A percentile compares a stretch with the other conserved stretches of the same genome.
Evolutionary conservation across 2,329 filamentous ascomycete genomes (phyloP).

Genomic region (Neoascochyta sp.): DNA sequence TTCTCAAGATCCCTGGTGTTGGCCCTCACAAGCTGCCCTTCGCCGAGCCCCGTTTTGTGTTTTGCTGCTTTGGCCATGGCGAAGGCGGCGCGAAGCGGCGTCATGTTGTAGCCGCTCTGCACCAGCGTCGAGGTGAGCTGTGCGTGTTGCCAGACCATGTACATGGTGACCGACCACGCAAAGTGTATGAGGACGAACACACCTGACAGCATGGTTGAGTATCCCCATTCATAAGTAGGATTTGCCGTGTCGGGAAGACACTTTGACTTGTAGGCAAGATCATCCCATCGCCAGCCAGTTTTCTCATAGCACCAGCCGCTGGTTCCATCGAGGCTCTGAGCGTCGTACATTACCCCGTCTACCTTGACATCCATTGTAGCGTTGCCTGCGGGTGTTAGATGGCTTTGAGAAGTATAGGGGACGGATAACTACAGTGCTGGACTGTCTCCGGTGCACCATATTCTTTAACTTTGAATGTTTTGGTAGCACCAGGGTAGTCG

Average conservation of each 20-base stretch:
- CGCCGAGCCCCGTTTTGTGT: constrained; percentile 17
- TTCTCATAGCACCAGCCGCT: constrained; percentile 17
- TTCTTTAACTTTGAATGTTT: constrained; percentile 1
- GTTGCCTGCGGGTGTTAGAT: constrained; percentile 12
- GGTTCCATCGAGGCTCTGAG: constrained; percentile 6
- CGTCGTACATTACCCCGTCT: constrained; percentile 12
- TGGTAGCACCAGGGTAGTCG: constrained; percentile 4
- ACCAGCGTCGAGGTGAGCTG: constrained; percentile 25
- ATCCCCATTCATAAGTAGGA: constrained; percentile 37
- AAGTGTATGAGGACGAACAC: constrained; percentile 31
- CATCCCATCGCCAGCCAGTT: constrained; percentile 9
- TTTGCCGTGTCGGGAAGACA: constrained; percentile 29
- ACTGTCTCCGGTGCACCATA: not conserved
- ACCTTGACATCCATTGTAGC: constrained; percentile 10
- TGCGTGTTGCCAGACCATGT: constrained; percentile 35
- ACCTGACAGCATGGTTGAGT: constrained; percentile 33
- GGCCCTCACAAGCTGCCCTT: constrained; percentile 14
- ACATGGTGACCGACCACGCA: constrained; percentile 33
- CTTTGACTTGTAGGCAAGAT: constrained; percentile 10
- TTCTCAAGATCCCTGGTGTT: constrained; percentile 15
- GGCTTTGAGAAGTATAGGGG: not conserved
- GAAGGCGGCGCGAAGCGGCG: constrained; percentile 31
- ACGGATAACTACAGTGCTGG: not conserved
- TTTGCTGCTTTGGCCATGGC: constrained; percentile 22
- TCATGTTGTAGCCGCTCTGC: constrained; percentile 27